These are phyloP conservation scores for Hanseniaspora clermontiae DNA, from an alignment of 805 yeast species.

Conservation along the genomic window DNA sequence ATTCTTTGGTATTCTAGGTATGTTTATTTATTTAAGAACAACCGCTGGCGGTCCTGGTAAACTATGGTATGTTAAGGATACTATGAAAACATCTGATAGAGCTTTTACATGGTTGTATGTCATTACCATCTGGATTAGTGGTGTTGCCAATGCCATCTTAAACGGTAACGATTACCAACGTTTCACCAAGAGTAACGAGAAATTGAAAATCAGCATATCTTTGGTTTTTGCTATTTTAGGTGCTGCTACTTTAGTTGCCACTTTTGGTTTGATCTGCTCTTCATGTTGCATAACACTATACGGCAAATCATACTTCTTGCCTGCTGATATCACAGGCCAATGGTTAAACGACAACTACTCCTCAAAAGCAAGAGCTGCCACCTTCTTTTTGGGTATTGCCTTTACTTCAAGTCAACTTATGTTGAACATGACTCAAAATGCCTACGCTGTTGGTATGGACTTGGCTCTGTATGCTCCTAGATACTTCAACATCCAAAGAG, in stretches of 20 bases:
- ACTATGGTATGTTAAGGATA: slow-evolving; percentile 21
- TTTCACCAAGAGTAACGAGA: slow-evolving; percentile 24
- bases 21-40: slow-evolving; percentile 24
- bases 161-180: slow-evolving; percentile 34
- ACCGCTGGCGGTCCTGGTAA: slow-evolving; percentile 28
- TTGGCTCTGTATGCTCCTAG: slow-evolving; percentile 28
- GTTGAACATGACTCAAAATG: slow-evolving; percentile 29
- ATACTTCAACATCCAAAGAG: slow-evolving; percentile 28
- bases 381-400: slow-evolving; percentile 31
- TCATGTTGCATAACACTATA: slow-evolving; percentile 28
- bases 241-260: slow-evolving; percentile 31
- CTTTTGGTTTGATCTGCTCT: slow-evolving; percentile 31
- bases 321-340: slow-evolving; percentile 29
- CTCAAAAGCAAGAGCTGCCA: slow-evolving; percentile 30
- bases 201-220: slow-evolving; percentile 4
- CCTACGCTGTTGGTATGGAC: slow-evolving; percentile 32
- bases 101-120: slow-evolving; percentile 28
- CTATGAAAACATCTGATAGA: slow-evolving; percentile 23
- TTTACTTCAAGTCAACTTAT: slow-evolving; percentile 29
- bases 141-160: slow-evolving; percentile 30
- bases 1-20: slow-evolving; percentile 25
- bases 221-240: slow-evolving; percentile 24
- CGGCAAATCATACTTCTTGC: slow-evolving; percentile 31
- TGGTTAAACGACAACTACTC: slow-evolving; percentile 31
- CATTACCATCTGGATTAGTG: slow-evolving; percentile 32